A percentile compares a stretch with the other conserved stretches of the same genome.
Conservation (phyloP, 345 rosid genomes). For the Arabis hirsuta region DNA sequence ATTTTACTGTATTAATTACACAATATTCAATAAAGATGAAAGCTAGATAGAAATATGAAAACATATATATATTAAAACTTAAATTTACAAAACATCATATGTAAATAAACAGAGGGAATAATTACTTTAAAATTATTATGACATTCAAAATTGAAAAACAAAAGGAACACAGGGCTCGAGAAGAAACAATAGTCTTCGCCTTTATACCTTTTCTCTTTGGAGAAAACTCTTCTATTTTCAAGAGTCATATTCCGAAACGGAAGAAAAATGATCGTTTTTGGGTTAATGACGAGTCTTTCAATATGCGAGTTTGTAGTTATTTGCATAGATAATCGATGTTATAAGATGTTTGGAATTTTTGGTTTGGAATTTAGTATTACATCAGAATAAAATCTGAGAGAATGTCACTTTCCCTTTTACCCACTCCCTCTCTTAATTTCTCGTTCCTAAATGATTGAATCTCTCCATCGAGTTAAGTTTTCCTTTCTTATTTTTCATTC, state of each 20-base stretch:
- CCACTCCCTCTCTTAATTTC: conserved; percentile 31
- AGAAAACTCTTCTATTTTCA: conserved; percentile 7
- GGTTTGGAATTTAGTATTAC: conserved; percentile 15
- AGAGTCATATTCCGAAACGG: conserved; percentile 6
- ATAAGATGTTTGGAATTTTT: neutral
- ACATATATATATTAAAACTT: too few relatives aligned
- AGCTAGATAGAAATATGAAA: too few relatives aligned
- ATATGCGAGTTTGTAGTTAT: conserved; percentile 16
- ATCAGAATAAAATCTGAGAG: conserved; percentile 19
- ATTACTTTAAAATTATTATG: too few relatives aligned
- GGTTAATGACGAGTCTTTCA: conserved; percentile 12
- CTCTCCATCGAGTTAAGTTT: neutral
- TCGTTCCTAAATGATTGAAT: conserved; percentile 30
- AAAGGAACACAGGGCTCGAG: conserved; percentile 36
- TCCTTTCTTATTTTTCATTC: conserved; percentile 1
- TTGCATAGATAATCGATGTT: conserved; percentile 20
- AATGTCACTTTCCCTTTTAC: conserved; percentile 31
- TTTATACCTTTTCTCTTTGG: conserved; percentile 1
- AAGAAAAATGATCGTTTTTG: neutral
- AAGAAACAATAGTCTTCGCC: conserved; percentile 18
- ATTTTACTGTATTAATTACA: too few relatives aligned
- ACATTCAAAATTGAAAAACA: conserved; percentile 6
- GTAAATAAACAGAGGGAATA: too few relatives aligned
- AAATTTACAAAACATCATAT: too few relatives aligned
- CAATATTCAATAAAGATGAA: too few relatives aligned